Percentiles rank a stretch among this genome's conserved stretches.
Conservation (phyloP, 202 grass and related monocot species). For the Cymbopogon flexuosus region DNA sequence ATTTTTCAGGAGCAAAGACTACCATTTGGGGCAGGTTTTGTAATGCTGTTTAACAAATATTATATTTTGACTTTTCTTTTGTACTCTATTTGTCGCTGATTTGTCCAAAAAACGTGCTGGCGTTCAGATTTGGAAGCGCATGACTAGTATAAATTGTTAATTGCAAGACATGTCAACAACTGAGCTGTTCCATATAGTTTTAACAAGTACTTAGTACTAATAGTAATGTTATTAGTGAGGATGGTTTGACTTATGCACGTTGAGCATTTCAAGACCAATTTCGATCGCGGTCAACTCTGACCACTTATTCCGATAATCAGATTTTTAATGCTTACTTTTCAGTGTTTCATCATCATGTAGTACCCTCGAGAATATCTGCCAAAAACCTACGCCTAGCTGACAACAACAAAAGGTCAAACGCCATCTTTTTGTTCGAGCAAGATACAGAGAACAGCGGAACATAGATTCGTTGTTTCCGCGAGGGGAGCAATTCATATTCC, state of each 20-base stretch:
- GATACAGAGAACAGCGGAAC: background rate
- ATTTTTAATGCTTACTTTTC: background rate
- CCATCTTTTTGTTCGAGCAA: background rate
- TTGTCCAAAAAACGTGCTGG: conserved; percentile 27
- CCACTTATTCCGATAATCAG: background rate
- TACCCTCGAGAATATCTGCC: background rate
- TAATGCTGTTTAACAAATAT: background rate
- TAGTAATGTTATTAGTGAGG: background rate
- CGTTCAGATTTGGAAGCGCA: background rate
- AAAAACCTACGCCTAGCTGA: conserved; percentile 7
- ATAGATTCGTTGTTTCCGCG: conserved; percentile 25
- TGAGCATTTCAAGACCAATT: background rate
- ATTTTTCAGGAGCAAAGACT: background rate
- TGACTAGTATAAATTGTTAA: background rate
- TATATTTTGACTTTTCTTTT: conserved; percentile 2
- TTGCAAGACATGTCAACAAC: background rate
- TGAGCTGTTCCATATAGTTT: background rate
- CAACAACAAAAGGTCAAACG: background rate
- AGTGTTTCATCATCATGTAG: background rate
- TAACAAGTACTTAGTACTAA: background rate
- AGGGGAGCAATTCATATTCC: conserved; percentile 6
- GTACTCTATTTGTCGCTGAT: conserved; percentile 2
- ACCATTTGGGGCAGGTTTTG: background rate
- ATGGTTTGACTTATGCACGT: conserved; percentile 4
- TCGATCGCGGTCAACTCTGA: background rate